Evolutionary conservation across 192 early-diverging fungal species (phyloP).

Genomic region (Globomyces pollinis-pini): DNA sequence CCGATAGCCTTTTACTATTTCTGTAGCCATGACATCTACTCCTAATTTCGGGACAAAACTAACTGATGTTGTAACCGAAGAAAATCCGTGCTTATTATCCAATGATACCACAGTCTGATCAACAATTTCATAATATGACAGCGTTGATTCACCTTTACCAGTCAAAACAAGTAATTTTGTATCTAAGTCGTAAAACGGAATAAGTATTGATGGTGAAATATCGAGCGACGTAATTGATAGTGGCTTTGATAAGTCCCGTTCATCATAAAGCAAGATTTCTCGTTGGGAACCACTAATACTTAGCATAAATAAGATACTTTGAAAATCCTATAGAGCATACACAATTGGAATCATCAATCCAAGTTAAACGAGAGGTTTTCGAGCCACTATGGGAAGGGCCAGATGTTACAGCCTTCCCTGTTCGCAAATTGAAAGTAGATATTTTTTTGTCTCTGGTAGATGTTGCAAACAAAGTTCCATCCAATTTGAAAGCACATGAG

Average conservation of each 20-base stretch:
- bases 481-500: conserved; percentile 25
- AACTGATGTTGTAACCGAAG: conserved; percentile 56
- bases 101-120: conserved; percentile 37
- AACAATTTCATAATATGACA: conserved; percentile 64
- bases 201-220: conserved; percentile 67
- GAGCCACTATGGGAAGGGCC: conserved; percentile 61
- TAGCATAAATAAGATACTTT: not conserved
- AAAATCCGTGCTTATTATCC: conserved; percentile 48
- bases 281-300: conserved; percentile 30
- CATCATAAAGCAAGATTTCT: conserved; percentile 49
- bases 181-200: conserved; percentile 63
- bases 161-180: conserved; percentile 58
- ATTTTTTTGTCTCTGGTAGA: conserved; percentile 62
- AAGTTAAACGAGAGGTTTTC: conserved; percentile 54
- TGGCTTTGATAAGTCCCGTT: conserved; percentile 15
- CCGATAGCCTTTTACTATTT: conserved; percentile 63
- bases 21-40: conserved; percentile 59
- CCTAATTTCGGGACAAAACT: conserved; percentile 62
- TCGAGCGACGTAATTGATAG: conserved; percentile 38
- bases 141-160: conserved; percentile 58
- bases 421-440: conserved; percentile 53
- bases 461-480: conserved; percentile 61
- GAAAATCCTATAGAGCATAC: conserved; percentile 12
- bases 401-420: conserved; percentile 45
- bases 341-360: conserved; percentile 50